Conservation (phyloP, 2,329 filamentous ascomycete genomes). For the Arachnomyces sp. region DNA sequence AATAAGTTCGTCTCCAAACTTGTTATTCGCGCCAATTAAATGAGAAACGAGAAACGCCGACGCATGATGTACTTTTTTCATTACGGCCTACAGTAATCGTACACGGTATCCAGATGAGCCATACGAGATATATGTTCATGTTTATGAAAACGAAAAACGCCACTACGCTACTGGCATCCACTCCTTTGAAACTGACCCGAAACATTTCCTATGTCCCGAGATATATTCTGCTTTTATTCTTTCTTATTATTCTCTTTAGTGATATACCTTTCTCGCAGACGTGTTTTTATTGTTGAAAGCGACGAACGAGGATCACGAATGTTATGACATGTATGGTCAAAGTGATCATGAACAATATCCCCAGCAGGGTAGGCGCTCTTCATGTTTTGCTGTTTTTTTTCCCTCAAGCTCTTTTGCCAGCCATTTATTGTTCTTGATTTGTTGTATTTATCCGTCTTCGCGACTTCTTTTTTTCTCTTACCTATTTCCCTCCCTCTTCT, state of each 20-base stretch:
- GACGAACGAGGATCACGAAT: slow-evolving; percentile 35
- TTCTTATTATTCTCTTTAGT: slow-evolving; percentile 23
- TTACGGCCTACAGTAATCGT: slow-evolving; percentile 14
- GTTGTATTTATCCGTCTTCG: slow-evolving; percentile 11
- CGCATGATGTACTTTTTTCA: slow-evolving; percentile 13
- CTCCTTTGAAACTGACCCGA: slow-evolving; percentile 12
- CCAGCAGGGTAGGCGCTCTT: slow-evolving; percentile 17
- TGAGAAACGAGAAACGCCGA: slow-evolving; percentile 13
- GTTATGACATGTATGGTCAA: slow-evolving; percentile 33
- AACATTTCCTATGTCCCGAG: slow-evolving; percentile 23
- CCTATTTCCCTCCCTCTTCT: background rate
- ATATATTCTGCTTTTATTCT: slow-evolving; percentile 16
- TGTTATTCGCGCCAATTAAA: slow-evolving; percentile 84
- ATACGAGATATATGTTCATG: slow-evolving; percentile 23
- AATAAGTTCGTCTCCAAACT: slow-evolving; percentile 97
- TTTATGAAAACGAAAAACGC: slow-evolving; percentile 19
- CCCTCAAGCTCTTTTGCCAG: slow-evolving; percentile 5
- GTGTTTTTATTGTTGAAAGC: slow-evolving; percentile 16
- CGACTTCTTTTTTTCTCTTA: slow-evolving; percentile 16
- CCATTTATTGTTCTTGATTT: background rate
- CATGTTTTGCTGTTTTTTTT: slow-evolving; percentile 16
- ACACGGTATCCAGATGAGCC: slow-evolving; percentile 18
- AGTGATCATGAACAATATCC: slow-evolving; percentile 11
- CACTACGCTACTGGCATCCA: slow-evolving; percentile 15
- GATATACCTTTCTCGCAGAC: slow-evolving; percentile 31